Evolutionary conservation across 225 moss, liverwort and hornwort genomes (phyloP).

Genomic region (Climacium dendroides): DNA sequence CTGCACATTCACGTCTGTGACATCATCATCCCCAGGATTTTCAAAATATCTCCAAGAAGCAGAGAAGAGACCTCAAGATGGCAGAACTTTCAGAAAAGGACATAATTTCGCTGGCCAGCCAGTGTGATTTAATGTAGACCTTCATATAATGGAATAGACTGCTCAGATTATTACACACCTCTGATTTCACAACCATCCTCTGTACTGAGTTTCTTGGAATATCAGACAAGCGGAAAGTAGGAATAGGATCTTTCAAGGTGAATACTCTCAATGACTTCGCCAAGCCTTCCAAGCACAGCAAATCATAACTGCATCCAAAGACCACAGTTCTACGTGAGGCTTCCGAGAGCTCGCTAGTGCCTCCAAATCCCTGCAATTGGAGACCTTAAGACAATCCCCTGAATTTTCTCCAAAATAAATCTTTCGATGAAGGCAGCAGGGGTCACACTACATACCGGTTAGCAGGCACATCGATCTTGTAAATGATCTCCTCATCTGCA

Average conservation of each 20-base stretch:
- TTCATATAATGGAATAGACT: neutral
- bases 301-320: constrained; percentile 61
- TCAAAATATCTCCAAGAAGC: neutral
- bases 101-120: neutral
- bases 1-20: constrained; percentile 23
- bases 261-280: constrained; percentile 78
- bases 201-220: constrained; percentile 29
- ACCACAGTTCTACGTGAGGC: neutral
- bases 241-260: constrained; percentile 61
- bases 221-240: constrained; percentile 41
- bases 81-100: neutral
- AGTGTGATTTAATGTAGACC: neutral
- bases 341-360: neutral
- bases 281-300: constrained; percentile 87
- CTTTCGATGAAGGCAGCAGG: neutral
- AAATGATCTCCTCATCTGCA: constrained; percentile 65
- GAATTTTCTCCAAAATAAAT: neutral
- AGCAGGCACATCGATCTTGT: constrained; percentile 95
- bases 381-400: neutral
- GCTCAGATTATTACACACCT: constrained; percentile 29
- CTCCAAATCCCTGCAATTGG: neutral
- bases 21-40: neutral
- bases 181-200: constrained; percentile 72
- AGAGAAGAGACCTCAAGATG: neutral
- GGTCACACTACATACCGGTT: constrained; percentile 47